phyloP scores from a whole-genome alignment of 2,329 filamentous ascomycete genomes.

The Calcarisporium arbuscula region DNA sequence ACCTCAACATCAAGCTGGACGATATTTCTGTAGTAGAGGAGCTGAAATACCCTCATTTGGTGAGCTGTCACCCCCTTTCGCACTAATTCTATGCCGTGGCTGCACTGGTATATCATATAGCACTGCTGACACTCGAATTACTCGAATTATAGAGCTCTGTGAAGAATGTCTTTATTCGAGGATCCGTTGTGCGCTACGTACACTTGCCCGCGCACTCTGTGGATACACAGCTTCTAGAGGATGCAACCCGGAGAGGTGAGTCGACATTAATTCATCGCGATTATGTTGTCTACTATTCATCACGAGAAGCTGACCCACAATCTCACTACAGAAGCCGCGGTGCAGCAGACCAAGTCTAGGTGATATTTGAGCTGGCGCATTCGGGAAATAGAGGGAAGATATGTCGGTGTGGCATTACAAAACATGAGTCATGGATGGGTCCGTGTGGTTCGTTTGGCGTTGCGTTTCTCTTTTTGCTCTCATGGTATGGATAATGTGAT shows the following conservation, averaged over 20 bases:
- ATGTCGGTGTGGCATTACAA: too few species aligned
- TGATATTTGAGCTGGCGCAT: too few species aligned
- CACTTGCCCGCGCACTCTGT: slow-evolving; percentile 78
- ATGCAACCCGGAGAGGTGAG: slow-evolving; percentile 80
- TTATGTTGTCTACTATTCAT: not conserved
- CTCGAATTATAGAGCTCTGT: slow-evolving; percentile 63
- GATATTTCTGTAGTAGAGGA: slow-evolving; percentile 91
- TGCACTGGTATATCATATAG: too few species aligned
- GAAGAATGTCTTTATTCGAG: slow-evolving; percentile 93
- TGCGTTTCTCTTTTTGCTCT: slow-evolving; percentile 13
- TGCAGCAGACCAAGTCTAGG: slow-evolving; percentile 52
- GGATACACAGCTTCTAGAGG: slow-evolving; percentile 80
- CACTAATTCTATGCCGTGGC: not conserved
- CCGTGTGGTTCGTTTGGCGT: slow-evolving; percentile 17
- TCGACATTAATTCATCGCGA: slow-evolving; percentile 1
- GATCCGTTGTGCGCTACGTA: slow-evolving; percentile 88
- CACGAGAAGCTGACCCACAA: slow-evolving; percentile 8
- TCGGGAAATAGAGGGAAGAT: too few species aligned
- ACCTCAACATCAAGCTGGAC: slow-evolving; percentile 98
- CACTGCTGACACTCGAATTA: too few species aligned
- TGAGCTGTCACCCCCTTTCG: slow-evolving; percentile 29
- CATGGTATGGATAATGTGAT: slow-evolving; percentile 22
- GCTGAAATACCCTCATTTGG: slow-evolving; percentile 88
- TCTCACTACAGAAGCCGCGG: slow-evolving; percentile 43
- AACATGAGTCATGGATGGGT: too few species aligned